Percentiles rank a stretch among this genome's conserved stretches.
These are phyloP conservation scores for Podaxis carcinomalis DNA, from an alignment of 768 basidiomycete genomes.

Conservation along the genomic window DNA sequence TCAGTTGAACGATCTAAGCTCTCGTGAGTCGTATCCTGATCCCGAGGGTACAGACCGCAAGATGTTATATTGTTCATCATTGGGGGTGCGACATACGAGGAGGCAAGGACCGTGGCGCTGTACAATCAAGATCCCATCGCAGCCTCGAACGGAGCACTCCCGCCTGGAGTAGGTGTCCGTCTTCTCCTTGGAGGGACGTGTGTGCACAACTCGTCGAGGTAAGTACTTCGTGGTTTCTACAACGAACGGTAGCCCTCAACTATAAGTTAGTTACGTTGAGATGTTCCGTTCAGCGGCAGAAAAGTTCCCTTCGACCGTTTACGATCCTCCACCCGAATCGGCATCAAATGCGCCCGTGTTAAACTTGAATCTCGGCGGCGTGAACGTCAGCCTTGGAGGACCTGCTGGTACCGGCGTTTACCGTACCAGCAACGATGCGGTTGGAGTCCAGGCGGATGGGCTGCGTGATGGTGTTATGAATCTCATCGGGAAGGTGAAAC, in stretches of 20 bases:
- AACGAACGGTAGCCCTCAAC: constrained; percentile 10
- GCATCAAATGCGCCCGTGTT: constrained; percentile 71
- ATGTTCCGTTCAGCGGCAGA: constrained; percentile 77
- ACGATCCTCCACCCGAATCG: constrained; percentile 74
- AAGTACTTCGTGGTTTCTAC: constrained; percentile 18
- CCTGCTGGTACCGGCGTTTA: constrained; percentile 80
- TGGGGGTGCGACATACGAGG: constrained; percentile 95
- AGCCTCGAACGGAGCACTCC: constrained; percentile 40
- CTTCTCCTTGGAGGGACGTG: constrained; percentile 91
- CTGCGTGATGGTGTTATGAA: constrained; percentile 86
- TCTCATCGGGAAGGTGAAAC: constrained; percentile 85
- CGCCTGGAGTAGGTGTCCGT: constrained; percentile 59
- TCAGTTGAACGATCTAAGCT: constrained; percentile 20
- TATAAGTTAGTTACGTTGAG: constrained; percentile 65
- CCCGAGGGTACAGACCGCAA: constrained; percentile 61
- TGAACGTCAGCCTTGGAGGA: constrained; percentile 93
- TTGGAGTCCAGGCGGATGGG: constrained; percentile 79
- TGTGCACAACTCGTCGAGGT: constrained; percentile 93
- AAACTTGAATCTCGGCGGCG: constrained; percentile 88
- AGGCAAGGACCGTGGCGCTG: constrained; percentile 79
- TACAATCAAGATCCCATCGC: constrained; percentile 77
- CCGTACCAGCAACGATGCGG: constrained; percentile 69
- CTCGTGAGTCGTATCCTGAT: neutral
- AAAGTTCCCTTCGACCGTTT: constrained; percentile 60
- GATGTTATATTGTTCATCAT: constrained; percentile 97